A percentile compares a stretch with the other conserved stretches of the same genome.
Conservation (phyloP, 257 asterid species). For the Solanum commersonii region DNA sequence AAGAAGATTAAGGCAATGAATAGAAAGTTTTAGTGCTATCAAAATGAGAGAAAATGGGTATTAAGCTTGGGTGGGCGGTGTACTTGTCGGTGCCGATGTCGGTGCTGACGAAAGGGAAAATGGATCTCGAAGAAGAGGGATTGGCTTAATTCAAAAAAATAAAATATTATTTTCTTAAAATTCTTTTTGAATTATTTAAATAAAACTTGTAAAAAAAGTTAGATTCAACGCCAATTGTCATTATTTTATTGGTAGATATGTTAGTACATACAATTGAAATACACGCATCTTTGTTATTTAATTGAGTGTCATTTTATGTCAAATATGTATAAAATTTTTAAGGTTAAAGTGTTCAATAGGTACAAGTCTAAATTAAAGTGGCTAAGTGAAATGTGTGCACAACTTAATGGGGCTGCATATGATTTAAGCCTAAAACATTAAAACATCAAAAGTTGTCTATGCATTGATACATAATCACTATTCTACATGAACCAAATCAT, state of each 20-base stretch:
- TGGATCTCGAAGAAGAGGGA: neutral
- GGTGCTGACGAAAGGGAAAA: neutral
- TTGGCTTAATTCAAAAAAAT: neutral
- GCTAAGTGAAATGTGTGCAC: neutral
- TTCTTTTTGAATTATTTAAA: too few relatives aligned
- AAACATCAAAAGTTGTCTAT: too few relatives aligned
- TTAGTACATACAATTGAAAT: neutral
- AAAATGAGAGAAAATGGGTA: too few relatives aligned
- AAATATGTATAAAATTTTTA: too few relatives aligned
- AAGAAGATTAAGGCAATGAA: neutral
- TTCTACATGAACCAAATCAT: neutral
- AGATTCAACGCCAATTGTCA: neutral
- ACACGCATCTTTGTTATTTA: neutral
- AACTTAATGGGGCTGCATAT: neutral
- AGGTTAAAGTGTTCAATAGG: neutral
- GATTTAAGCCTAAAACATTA: neutral
- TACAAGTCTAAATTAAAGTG: neutral
- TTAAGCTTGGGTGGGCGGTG: neutral
- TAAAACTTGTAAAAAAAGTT: neutral
- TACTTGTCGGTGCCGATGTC: neutral
- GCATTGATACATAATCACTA: neutral
- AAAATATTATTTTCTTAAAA: neutral
- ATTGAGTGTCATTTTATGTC: neutral
- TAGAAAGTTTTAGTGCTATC: neutral
- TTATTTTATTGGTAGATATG: neutral